Conservation (phyloP, 2,329 filamentous ascomycete species). For the Aspergillus calidoustus region DNA sequence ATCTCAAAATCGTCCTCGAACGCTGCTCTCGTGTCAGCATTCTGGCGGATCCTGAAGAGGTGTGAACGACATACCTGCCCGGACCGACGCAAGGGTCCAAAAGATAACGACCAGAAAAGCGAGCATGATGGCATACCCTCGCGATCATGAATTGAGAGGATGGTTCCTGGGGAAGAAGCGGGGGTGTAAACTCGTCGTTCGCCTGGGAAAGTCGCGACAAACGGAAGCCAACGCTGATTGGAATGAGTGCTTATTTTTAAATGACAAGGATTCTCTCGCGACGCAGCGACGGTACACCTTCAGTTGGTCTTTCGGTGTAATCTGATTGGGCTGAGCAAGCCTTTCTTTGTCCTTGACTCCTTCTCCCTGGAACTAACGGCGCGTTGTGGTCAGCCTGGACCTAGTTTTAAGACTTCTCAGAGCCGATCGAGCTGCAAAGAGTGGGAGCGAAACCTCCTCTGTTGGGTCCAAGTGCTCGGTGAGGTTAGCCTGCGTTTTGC, state of each 20-base stretch:
- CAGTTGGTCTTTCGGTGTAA: not conserved
- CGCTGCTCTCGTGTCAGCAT: not conserved
- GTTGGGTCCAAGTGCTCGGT: no score
- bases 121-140: not conserved
- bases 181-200: not conserved
- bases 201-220: not conserved
- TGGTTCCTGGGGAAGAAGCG: not conserved
- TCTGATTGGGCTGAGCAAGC: not conserved
- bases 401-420: not conserved
- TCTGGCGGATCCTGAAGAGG: not conserved
- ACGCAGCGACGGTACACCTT: not conserved
- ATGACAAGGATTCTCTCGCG: not conserved
- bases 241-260: not conserved
- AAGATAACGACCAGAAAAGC: not conserved
- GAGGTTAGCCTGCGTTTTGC: not conserved
- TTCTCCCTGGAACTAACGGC: not conserved
- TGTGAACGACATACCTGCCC: not conserved
- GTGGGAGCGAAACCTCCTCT: no score
- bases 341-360: not conserved
- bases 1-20: not conserved
- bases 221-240: not conserved
- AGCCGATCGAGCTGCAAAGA: not conserved
- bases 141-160: not conserved
- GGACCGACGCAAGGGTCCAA: not conserved
- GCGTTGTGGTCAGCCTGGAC: not conserved